A percentile compares a stretch with the other conserved stretches of the same genome.
phyloP scores from a whole-genome alignment of 2,329 filamentous ascomycete genomes.

The Trichoderma atroviride region DNA sequence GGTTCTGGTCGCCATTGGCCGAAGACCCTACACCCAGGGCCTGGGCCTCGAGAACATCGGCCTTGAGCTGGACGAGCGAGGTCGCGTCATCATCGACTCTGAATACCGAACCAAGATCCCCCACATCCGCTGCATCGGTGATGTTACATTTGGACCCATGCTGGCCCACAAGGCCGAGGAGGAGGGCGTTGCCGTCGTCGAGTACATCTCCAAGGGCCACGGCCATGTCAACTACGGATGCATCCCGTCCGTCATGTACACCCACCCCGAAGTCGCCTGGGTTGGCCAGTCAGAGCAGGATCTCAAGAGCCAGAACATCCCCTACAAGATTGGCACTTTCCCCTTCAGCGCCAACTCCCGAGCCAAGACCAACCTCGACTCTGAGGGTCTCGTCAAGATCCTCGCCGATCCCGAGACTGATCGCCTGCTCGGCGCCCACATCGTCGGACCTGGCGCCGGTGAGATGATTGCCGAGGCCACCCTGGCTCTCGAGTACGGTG shows the following conservation, averaged over 20 bases:
- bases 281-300: constrained; percentile 98
- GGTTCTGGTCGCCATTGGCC: constrained; percentile 94
- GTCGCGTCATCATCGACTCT: constrained; percentile 94
- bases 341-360: constrained; percentile 98
- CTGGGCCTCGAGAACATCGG: constrained; percentile 94
- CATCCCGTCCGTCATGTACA: constrained; percentile 99
- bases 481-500: constrained; percentile 93
- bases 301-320: constrained; percentile 83
- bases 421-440: constrained; percentile 92
- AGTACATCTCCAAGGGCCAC: constrained; percentile 97
- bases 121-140: constrained; percentile 95
- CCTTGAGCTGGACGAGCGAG: constrained; percentile 87
- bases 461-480: constrained; percentile 99
- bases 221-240: constrained; percentile 98
- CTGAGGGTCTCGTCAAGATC: constrained; percentile 96
- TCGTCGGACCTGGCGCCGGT: constrained; percentile 91
- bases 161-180: constrained; percentile 99
- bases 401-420: constrained; percentile 95
- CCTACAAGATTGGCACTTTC: constrained; percentile 93
- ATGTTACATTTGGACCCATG: constrained; percentile 97
- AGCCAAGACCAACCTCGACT: constrained; percentile 97
- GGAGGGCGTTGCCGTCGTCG: constrained; percentile 90
- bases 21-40: constrained; percentile 89
- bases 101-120: constrained; percentile 98
- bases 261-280: constrained; percentile 97